Percentiles rank a stretch among this genome's conserved stretches.
Conservation (phyloP, 495 filamentous ascomycete species). For the Lophium mytilinum region DNA sequence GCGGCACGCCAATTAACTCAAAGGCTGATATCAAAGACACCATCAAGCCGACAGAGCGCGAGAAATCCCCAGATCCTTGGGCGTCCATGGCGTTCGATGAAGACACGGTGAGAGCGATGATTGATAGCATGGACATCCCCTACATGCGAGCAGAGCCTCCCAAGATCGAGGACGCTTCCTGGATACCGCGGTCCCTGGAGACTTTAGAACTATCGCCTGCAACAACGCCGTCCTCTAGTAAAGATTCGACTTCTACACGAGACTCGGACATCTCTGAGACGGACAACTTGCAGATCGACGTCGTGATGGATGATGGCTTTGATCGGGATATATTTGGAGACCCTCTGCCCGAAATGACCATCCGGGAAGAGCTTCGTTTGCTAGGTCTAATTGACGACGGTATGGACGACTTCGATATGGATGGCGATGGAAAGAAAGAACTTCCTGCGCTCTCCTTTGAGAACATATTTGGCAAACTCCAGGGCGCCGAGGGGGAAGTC, state of each 20-base stretch:
- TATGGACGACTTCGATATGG: too few relatives aligned
- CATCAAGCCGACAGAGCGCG: slow-evolving; percentile 6
- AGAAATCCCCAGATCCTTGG: background rate
- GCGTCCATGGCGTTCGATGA: background rate
- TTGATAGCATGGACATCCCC: slow-evolving; percentile 9
- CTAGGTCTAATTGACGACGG: too few relatives aligned
- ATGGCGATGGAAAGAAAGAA: too few relatives aligned
- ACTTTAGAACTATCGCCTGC: slow-evolving; percentile 11
- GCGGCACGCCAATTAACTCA: slow-evolving; percentile 8
- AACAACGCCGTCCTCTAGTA: slow-evolving; percentile 12
- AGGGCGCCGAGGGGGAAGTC: background rate
- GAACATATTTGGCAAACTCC: background rate
- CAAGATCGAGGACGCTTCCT: slow-evolving; percentile 21
- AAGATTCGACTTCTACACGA: slow-evolving; percentile 17
- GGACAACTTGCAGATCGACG: slow-evolving; percentile 19
- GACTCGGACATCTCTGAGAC: slow-evolving; percentile 23
- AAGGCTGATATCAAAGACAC: slow-evolving; percentile 4
- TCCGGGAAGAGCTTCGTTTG: slow-evolving; percentile 4
- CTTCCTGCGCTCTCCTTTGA: background rate
- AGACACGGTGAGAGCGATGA: slow-evolving; percentile 5
- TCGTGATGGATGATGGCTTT: slow-evolving; percentile 4
- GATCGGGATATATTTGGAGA: background rate
- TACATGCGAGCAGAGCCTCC: slow-evolving; percentile 6
- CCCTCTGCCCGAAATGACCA: background rate
- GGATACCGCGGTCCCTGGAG: slow-evolving; percentile 11